Evolutionary conservation across 1,284 basidiomycete species (phyloP).

Genomic region (Boletus calvinii): DNA sequence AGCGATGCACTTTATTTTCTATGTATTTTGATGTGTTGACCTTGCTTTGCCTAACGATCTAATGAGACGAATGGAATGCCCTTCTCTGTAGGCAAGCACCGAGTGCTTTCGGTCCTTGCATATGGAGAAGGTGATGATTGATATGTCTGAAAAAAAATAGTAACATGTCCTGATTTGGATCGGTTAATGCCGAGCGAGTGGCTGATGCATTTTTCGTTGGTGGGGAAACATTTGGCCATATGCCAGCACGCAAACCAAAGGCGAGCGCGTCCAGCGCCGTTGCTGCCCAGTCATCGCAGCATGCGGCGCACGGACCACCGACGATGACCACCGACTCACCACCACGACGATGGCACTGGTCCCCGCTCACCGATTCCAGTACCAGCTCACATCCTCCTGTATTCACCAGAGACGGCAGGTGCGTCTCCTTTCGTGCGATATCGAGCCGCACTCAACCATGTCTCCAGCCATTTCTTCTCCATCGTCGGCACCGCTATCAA

Average conservation of each 20-base stretch:
- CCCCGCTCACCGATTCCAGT: constrained; percentile 67
- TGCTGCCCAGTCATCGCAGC: constrained; percentile 9
- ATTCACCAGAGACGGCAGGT: constrained; percentile 88
- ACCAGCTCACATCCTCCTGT: constrained; percentile 67
- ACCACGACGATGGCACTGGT: constrained; percentile 63
- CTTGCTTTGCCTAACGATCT: constrained; percentile 3
- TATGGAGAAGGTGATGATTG: constrained; percentile 23
- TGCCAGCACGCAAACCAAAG: constrained; percentile 25
- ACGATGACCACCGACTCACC: constrained; percentile 14
- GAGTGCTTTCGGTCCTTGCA: constrained; percentile 28
- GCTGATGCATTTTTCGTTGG: constrained; percentile 27
- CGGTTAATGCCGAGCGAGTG: constrained; percentile 28
- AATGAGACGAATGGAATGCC: constrained; percentile 3
- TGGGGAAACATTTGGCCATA: constrained; percentile 13
- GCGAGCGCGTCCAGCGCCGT: constrained; percentile 20
- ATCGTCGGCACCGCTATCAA: constrained; percentile 76
- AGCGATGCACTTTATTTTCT: constrained; percentile 21
- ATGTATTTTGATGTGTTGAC: constrained; percentile 23
- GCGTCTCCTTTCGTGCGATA: constrained; percentile 33
- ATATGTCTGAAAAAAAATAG: neutral
- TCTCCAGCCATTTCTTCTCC: constrained; percentile 81
- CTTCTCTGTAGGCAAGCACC: constrained; percentile 31
- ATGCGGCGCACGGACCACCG: constrained; percentile 19
- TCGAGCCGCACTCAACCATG: constrained; percentile 17
- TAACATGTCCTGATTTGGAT: constrained; percentile 14